Conservation (phyloP, 139 green algal species). For the Auxenochlorella pyrenoidosa region DNA sequence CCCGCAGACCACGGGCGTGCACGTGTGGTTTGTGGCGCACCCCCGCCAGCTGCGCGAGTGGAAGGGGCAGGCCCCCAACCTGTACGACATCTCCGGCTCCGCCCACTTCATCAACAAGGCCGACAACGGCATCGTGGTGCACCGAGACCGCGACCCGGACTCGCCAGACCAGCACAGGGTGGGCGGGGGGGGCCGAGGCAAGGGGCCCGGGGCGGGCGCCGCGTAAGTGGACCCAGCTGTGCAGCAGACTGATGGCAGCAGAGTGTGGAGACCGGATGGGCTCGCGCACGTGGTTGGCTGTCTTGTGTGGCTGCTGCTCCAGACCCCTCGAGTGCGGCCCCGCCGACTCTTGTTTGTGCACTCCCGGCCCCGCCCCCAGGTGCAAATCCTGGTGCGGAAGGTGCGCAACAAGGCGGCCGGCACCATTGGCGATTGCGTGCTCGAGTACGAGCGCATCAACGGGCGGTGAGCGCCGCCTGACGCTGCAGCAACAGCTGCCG, state of each 20-base stretch:
- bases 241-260: too few species aligned
- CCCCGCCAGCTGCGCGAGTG: constrained; percentile 87
- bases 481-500: background rate
- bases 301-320: background rate
- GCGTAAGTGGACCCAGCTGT: too few species aligned
- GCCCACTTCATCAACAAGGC: constrained; percentile 99
- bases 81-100: constrained; percentile 94
- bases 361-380: constrained; percentile 18
- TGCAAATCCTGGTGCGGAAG: constrained; percentile 73
- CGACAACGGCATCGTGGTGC: constrained; percentile 96
- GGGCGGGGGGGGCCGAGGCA: background rate
- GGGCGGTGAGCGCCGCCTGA: constrained; percentile 45
- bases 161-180: constrained; percentile 27
- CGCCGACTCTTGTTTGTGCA: background rate
- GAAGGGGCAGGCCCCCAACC: constrained; percentile 80
- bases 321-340: too few species aligned
- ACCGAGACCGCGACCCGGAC: constrained; percentile 79
- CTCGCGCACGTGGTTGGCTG: background rate
- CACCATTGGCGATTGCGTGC: constrained; percentile 74
- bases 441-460: constrained; percentile 67
- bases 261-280: background rate
- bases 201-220: background rate
- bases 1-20: constrained; percentile 65
- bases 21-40: constrained; percentile 99
- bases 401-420: constrained; percentile 94